Evolutionary conservation across 108 stramenopile species (phyloP), one percentile per base, ranked within the genome.

Genomic region (Cyclotella atomus): DNA sequence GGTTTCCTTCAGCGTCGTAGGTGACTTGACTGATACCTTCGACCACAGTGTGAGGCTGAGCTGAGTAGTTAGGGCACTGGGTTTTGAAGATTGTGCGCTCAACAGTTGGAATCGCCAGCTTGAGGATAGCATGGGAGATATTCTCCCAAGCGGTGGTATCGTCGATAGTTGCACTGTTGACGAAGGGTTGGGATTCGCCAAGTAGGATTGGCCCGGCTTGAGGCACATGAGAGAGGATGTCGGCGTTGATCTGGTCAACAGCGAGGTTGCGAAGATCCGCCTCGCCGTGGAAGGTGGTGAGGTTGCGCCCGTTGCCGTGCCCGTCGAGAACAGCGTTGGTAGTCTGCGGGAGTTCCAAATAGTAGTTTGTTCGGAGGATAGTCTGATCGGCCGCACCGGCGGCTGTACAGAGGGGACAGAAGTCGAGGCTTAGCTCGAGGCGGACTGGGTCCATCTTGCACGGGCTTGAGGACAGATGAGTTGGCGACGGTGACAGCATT

Each of bases 401-500:
- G 5, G 10, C 30, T 2, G 25, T 28, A 16, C 27, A 30, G 4
- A 56, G 7, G 25, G 24, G 25, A 56, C 29, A 10, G n/a, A 56
- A 56, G 30, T 56, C 55, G 5, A 56, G 9, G 55, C 3, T 16
- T 12, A 32, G 7, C 10, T 28, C 10, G 24, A 56, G 3, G 7
- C 55, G 24, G 17, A 56, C 55, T 7, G 28, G 14, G 10, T 16
- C 59, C 59, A 61, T 61, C 21, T 5, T 14, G 19, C 14, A 61
- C 59, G 6, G 59, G 59, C 34, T 61, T 61, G 34, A 61, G 34
- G 32, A 61, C 59, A 12, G 20, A 35, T 3, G 34, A 17, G 24
- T 61, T 21, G 59, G 33, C 35, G 59, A 16, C 34, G 17, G 33
- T 61, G 16, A 35, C 33, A 19, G 33, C 35, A 35, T 61, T 61